Base-by-base conservation (phyloP, 2,329 filamentous ascomycete species). In the Lanzia echinophila region DNA sequence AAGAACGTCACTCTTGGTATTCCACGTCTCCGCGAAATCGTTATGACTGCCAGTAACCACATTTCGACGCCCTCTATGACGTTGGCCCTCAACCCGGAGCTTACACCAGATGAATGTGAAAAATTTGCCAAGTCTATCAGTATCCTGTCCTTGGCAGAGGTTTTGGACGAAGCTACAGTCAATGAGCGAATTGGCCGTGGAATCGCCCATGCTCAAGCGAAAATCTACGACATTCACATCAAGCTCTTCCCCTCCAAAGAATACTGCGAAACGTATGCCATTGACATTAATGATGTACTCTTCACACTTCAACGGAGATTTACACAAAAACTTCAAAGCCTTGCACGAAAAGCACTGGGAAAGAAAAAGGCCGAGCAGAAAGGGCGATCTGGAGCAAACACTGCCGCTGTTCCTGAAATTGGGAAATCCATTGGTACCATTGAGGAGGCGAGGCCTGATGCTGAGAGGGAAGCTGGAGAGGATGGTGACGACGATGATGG, bases 1-100 rank as follows among this genome's bases (percentile, higher is more conserved):
- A 97, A 96, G 78, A 99, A 99, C 79, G 95, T 99, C 68, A 99
- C 94, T 0, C 81, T 96, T 19, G 94, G 94, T 88, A 97, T 99
- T 67, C 94, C 94, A 56, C 90, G 94, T 73, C 79, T 99, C 19
- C 82, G 94, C 74, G 94, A 99, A 79, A 96, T 99, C 64, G 81
- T 99, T 61, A 99, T 99, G 94, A 97, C 94, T 47, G 94, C 94
- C 24, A 94, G 88, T 67, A 81, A 84, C 49, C 81, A 86, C 44
- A 96, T 97, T 58, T 88, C 90, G 38, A 99, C 94, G 0, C 94
- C 94, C 1, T 82, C 84, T 5, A 96, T 95, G 90, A 94, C 88
- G 1, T 76, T 97, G 17, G 79, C 87, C 44, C 77, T 95, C 31
- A 87, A 87, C 62, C 76, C 84, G 20, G 87, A 90, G 63, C 72